These are phyloP conservation scores for Tuctoria greenei DNA, from an alignment of 176 grass and related monocot genomes.

Conservation along the genomic window DNA sequence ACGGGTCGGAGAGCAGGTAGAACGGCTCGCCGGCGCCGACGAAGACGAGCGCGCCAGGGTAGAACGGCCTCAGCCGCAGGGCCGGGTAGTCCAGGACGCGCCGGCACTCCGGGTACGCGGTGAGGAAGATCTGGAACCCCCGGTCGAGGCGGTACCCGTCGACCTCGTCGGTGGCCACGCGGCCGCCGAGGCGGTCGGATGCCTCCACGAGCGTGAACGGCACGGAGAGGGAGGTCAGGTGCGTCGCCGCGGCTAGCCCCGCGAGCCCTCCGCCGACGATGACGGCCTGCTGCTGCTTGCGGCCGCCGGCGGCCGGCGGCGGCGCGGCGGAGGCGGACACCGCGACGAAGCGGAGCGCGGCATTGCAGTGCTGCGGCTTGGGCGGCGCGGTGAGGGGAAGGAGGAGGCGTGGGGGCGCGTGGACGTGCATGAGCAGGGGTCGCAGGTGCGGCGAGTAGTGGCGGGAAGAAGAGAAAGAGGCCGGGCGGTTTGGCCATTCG, in stretches of 20 bases:
- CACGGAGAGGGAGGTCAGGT: slow-evolving; percentile 68
- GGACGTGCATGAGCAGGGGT: slow-evolving; percentile 31
- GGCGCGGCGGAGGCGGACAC: slow-evolving; percentile 4
- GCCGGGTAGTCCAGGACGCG: slow-evolving; percentile 59
- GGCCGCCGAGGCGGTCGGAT: slow-evolving; percentile 66
- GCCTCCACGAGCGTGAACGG: slow-evolving; percentile 85
- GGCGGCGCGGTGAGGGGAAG: slow-evolving; percentile 22
- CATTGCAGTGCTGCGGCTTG: slow-evolving; percentile 36
- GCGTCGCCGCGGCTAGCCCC: slow-evolving; percentile 71
- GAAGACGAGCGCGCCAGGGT: slow-evolving; percentile 69
- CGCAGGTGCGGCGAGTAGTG: slow-evolving; percentile 23
- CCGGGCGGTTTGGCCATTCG: slow-evolving; percentile 6
- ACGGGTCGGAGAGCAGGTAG: slow-evolving; percentile 75
- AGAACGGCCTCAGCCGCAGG: slow-evolving; percentile 68
- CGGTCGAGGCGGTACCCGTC: slow-evolving; percentile 75
- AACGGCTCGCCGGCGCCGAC: slow-evolving; percentile 42
- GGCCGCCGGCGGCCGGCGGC: background rate
- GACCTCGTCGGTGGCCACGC: slow-evolving; percentile 68
- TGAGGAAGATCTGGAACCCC: slow-evolving; percentile 97
- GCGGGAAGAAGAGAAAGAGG: too few species aligned
- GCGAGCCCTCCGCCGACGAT: slow-evolving; percentile 80
- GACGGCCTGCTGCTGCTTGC: slow-evolving; percentile 39
- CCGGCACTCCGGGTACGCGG: slow-evolving; percentile 76
- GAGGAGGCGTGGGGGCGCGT: slow-evolving; percentile 32
- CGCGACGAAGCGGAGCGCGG: slow-evolving; percentile 40